Conservation (phyloP, 2,329 filamentous ascomycete genomes). For the Fusarium palustre region DNA sequence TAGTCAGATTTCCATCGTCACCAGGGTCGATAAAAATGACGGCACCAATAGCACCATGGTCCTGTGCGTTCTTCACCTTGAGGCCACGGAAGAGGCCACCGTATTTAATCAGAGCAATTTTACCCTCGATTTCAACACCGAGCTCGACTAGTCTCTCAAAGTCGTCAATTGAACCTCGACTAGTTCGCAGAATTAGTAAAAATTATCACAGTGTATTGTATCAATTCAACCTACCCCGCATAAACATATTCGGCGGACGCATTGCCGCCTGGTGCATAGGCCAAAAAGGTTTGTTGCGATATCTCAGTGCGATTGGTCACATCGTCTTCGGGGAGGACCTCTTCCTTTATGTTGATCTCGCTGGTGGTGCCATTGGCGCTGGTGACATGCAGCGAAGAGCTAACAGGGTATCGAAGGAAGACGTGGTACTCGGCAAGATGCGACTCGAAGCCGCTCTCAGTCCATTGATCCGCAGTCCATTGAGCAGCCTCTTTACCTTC, state of each 20-base stretch:
- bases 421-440: conserved; percentile 64
- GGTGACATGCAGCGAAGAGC: conserved; percentile 61
- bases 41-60: conserved; percentile 83
- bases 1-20: conserved; percentile 81
- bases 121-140: conserved; percentile 77
- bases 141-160: conserved; percentile 77
- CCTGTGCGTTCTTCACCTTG: conserved; percentile 85
- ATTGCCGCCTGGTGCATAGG: conserved; percentile 83
- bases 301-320: conserved; percentile 75
- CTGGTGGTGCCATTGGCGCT: conserved; percentile 61
- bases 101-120: conserved; percentile 83
- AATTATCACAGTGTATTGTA: rapidly evolving
- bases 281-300: conserved; percentile 80
- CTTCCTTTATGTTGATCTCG: conserved; percentile 77
- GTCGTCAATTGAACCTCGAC: conserved; percentile 75
- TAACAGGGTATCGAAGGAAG: conserved; percentile 71
- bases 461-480: conserved; percentile 55
- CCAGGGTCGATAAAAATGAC: conserved; percentile 88
- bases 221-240: conserved; percentile 65
- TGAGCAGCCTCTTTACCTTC: conserved; percentile 53
- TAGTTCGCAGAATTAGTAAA: conserved; percentile 13
- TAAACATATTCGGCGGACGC: conserved; percentile 81
- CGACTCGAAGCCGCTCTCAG: conserved; percentile 51
- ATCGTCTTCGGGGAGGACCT: conserved; percentile 78
- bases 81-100: conserved; percentile 82